phyloP scores from a whole-genome alignment of 2,329 filamentous ascomycete species.

The Aspergillus novofumigatus region DNA sequence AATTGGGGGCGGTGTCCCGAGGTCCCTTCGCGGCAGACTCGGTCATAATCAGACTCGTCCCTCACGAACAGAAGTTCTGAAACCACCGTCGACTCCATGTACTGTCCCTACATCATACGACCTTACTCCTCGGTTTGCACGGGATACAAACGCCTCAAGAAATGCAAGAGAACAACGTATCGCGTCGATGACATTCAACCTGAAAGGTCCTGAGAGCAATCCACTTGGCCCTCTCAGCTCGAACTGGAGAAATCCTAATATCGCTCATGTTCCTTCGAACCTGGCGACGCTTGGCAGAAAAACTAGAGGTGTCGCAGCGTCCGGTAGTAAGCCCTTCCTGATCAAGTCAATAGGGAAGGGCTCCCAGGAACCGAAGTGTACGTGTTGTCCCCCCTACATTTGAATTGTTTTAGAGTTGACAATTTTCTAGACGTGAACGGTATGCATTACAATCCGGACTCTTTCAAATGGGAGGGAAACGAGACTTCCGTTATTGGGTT shows the following conservation, averaged over 20 bases:
- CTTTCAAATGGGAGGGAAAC: slow-evolving; percentile 93
- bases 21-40: slow-evolving; percentile 52
- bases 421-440: slow-evolving; percentile 69
- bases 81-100: slow-evolving; percentile 56
- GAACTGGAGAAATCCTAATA: slow-evolving; percentile 57
- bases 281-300: slow-evolving; percentile 48
- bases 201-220: slow-evolving; percentile 37
- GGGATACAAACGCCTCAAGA: slow-evolving; percentile 63
- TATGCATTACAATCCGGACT: slow-evolving; percentile 89
- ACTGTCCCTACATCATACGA: slow-evolving; percentile 47
- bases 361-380: slow-evolving; percentile 75
- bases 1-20: slow-evolving; percentile 62
- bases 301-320: slow-evolving; percentile 29
- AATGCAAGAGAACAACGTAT: slow-evolving; percentile 61
- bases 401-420: slow-evolving; percentile 13
- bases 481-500: slow-evolving; percentile 78
- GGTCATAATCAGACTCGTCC: slow-evolving; percentile 40
- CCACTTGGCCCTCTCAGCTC: slow-evolving; percentile 51
- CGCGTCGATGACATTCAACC: slow-evolving; percentile 37
- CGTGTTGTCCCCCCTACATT: slow-evolving; percentile 31
- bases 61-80: slow-evolving; percentile 36
- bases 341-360: slow-evolving; percentile 77
- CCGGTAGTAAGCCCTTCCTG: slow-evolving; percentile 67
- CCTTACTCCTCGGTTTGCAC: slow-evolving; percentile 59
- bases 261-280: slow-evolving; percentile 48